phyloP scores from a whole-genome alignment of 78 protist species.

The Speleostelium caveatum region DNA sequence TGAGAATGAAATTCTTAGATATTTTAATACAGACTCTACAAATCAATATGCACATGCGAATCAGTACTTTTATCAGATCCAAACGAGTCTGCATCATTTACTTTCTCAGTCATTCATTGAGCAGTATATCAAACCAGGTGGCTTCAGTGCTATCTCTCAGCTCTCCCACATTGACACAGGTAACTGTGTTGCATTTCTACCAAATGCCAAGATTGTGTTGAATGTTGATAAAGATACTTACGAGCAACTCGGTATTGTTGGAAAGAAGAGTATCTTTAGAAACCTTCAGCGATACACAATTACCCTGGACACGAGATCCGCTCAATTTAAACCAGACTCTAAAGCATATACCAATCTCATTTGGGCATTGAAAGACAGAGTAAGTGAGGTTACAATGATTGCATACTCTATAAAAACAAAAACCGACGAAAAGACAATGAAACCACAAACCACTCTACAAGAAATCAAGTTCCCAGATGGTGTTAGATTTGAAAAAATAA shows the following conservation, averaged over 20 bases:
- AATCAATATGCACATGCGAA: neutral
- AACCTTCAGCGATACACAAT: slow-evolving; percentile 24
- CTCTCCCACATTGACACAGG: slow-evolving; percentile 34
- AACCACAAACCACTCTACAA: neutral
- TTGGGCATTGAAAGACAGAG: slow-evolving; percentile 34
- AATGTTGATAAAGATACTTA: slow-evolving; percentile 69
- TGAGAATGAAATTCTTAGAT: slow-evolving; percentile 11
- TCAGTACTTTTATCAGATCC: slow-evolving; percentile 13
- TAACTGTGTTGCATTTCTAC: slow-evolving; percentile 67
- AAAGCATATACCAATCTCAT: slow-evolving; percentile 7
- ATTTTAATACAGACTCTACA: neutral
- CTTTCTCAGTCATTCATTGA: slow-evolving; percentile 12
- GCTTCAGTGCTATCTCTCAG: slow-evolving; percentile 57
- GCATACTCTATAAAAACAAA: neutral
- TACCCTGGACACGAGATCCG: slow-evolving; percentile 5
- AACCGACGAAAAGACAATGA: neutral
- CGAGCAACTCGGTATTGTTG: slow-evolving; percentile 37
- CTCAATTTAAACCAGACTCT: slow-evolving; percentile 13
- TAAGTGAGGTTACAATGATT: neutral
- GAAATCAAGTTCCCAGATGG: slow-evolving; percentile 39
- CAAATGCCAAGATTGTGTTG: slow-evolving; percentile 29
- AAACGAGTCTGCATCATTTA: slow-evolving; percentile 27
- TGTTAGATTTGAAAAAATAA: neutral
- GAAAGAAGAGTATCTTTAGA: slow-evolving; percentile 1
- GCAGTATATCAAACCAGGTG: slow-evolving; percentile 44